These are phyloP conservation scores for Eimeria tenella DNA, from an alignment of 169 alveolate genomes.

Conservation along the genomic window DNA sequence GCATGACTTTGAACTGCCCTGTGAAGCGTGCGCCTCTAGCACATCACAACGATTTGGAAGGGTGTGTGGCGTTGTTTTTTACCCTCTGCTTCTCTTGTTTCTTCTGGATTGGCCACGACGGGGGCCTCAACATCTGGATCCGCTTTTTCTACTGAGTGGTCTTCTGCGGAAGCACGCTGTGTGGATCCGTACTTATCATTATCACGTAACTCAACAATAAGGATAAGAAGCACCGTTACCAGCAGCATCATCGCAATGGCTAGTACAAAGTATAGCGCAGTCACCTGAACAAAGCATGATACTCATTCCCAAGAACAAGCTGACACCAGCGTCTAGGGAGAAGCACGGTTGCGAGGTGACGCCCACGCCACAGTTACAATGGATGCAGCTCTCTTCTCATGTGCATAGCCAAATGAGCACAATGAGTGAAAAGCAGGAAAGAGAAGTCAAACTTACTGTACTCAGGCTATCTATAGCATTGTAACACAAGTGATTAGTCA, in stretches of 20 bases:
- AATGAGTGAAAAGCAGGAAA: not conserved
- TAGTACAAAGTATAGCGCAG: not conserved
- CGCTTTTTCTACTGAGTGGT: not conserved
- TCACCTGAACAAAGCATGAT: not conserved
- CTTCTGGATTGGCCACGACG: not conserved
- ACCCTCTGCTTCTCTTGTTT: not conserved
- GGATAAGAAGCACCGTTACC: constrained; percentile 11
- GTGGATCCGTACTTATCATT: not conserved
- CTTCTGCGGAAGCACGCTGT: constrained; percentile 5
- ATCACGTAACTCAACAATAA: constrained; percentile 23
- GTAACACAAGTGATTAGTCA: constrained; percentile 27
- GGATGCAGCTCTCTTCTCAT: not conserved
- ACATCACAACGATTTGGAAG: not conserved
- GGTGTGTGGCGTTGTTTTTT: not conserved
- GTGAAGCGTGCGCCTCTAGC: too few species aligned
- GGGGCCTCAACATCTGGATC: not conserved
- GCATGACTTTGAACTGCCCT: too few species aligned
- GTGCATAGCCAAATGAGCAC: not conserved
- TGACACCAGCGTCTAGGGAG: too few species aligned
- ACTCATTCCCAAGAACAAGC: too few species aligned
- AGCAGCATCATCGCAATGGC: constrained; percentile 29
- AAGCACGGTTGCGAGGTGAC: too few species aligned
- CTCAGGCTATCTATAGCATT: constrained; percentile 23
- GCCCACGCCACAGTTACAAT: too few species aligned
- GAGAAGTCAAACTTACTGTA: not conserved